Base-by-base conservation (phyloP, 2,329 filamentous ascomycete genomes). In the Karstenula rhodostoma region DNA sequence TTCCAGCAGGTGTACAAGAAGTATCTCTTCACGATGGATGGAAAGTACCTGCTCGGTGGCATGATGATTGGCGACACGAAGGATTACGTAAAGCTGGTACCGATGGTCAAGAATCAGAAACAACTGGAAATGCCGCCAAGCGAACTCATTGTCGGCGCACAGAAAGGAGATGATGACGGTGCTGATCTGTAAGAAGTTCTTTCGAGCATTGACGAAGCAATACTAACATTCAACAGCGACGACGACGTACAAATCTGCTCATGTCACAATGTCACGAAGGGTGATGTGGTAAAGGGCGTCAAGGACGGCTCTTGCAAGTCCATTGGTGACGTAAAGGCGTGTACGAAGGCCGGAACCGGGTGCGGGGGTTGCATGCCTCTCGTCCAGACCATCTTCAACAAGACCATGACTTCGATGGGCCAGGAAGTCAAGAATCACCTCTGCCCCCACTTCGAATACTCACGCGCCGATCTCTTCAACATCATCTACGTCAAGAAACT, bases 21-120 rank as follows among this genome's bases (percentile, higher is more conserved):
- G 74, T 97, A 95, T 76, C 81, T 97, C 12, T 97, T 97, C 72
- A 96, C 93, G 0, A 82, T 89, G 72, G 94, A 97, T 73, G 93
- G 93, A 27, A 96, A 96, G 75, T 94, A 94, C 70, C 82, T 97
- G 1, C 86, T 97, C 0, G 93, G 93, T n/a, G 94, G 93, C 4
- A 97, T 97, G 92, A 96, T 97, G 92, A 95, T 97, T 62, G 94
- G 93, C 42, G 93, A 97, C 71, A 96, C 92, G 0, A 90, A 87
- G 64, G 93, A 97, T 79, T 97, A 96, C 72, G 86, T 96, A 79
- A 96, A 94, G 76, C 81, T 97, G 23, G 91, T 96, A 0, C 90
- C 92, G 1, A 88, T 96, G 83, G 92, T 95, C 57, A 96, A 94
- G 80, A 89, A 87, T 66, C 90, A 93, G 73, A 96, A 94, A 75